Evolutionary conservation across 1,284 basidiomycete genomes (phyloP).

Genomic region (Leccinum griseonigrum): DNA sequence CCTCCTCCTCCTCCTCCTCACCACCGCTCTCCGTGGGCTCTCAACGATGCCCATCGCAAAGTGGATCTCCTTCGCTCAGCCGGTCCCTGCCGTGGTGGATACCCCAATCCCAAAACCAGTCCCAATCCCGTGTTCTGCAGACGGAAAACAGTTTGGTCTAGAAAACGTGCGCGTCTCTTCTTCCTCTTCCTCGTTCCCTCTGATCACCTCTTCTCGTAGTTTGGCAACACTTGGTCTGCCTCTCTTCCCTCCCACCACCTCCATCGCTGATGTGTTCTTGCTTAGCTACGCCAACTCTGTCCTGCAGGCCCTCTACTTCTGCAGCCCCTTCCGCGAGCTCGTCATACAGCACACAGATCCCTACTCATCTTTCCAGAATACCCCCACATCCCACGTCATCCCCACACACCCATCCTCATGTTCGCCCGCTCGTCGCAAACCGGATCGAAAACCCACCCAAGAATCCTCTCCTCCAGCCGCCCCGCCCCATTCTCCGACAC

Average conservation of each 20-base stretch:
- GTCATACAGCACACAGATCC: conserved; percentile 58
- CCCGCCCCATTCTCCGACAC: conserved; percentile 24
- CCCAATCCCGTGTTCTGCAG: conserved; percentile 48
- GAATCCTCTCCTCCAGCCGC: conserved; percentile 21
- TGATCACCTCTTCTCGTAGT: conserved; percentile 41
- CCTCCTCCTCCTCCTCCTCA: background rate
- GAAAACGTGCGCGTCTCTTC: conserved; percentile 74
- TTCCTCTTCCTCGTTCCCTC: background rate
- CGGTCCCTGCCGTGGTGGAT: conserved; percentile 25
- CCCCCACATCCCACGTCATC: conserved; percentile 13
- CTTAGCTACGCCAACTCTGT: conserved; percentile 96
- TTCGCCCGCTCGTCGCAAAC: conserved; percentile 43
- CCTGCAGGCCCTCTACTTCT: conserved; percentile 92
- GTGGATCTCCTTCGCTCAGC: conserved; percentile 39
- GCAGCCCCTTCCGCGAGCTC: conserved; percentile 77
- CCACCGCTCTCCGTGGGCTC: background rate
- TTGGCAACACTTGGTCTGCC: conserved; percentile 79
- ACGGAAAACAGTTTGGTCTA: conserved; percentile 83
- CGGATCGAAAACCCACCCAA: conserved; percentile 47
- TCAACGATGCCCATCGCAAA: conserved; percentile 29
- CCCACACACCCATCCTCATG: conserved; percentile 24
- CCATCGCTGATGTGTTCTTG: conserved; percentile 19
- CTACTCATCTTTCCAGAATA: conserved; percentile 28
- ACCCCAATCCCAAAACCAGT: conserved; percentile 31
- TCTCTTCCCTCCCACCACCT: conserved; percentile 2